Conservation (phyloP, 139 green algal genomes). For the Chlorella sp. region DNA sequence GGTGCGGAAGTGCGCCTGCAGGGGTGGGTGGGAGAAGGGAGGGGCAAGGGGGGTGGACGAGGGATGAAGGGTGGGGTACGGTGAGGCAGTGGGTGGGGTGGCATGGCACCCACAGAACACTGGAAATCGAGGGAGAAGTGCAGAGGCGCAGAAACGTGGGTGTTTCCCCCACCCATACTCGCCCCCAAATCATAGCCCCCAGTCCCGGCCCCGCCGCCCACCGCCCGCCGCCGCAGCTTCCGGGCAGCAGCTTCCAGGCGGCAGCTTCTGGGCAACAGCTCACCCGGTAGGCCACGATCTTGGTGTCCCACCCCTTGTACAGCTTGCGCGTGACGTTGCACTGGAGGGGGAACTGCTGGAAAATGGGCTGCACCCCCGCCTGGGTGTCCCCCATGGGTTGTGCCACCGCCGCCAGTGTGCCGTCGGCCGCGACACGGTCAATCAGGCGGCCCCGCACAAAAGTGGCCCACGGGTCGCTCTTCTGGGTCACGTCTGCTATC, state of each 20-base stretch:
- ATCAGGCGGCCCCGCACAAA: slow-evolving; percentile 41
- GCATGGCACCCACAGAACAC: neutral
- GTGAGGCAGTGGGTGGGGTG: neutral
- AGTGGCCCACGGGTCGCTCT: slow-evolving; percentile 1
- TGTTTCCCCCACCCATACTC: too few species aligned
- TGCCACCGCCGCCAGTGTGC: slow-evolving; percentile 29
- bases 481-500: slow-evolving; percentile 2
- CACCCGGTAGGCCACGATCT: slow-evolving; percentile 50
- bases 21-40: neutral
- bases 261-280: too few species aligned
- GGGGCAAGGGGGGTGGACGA: neutral
- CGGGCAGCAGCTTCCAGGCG: too few species aligned
- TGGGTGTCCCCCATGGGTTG: slow-evolving; percentile 29
- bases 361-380: slow-evolving; percentile 24
- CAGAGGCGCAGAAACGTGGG: neutral
- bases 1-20: slow-evolving; percentile 39
- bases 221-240: too few species aligned
- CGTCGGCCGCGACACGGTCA: slow-evolving; percentile 44
- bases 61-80: too few species aligned
- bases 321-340: slow-evolving; percentile 44
- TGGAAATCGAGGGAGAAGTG: neutral
- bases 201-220: neutral
- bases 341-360: slow-evolving; percentile 53
- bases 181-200: too few species aligned
- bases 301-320: slow-evolving; percentile 42